phyloP scores from a whole-genome alignment of 139 green algal species.

The Volvox reticuliferus region DNA sequence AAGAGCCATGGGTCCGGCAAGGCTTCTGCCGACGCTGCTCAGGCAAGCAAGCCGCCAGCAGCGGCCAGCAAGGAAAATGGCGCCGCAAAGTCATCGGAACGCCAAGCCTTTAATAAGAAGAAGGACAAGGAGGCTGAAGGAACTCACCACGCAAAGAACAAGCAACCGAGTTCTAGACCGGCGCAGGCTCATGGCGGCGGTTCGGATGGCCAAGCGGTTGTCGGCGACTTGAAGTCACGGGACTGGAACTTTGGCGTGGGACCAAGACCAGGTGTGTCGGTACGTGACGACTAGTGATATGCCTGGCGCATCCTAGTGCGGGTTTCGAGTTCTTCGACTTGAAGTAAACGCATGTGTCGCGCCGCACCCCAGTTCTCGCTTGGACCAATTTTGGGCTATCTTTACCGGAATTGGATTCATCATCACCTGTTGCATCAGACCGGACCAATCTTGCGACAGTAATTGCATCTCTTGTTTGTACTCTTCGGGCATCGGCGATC shows the following conservation, averaged over 20 bases:
- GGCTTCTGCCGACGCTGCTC: background rate
- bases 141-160: background rate
- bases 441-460: no score
- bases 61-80: constrained; percentile 25
- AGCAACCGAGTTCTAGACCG: background rate
- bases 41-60: constrained; percentile 31
- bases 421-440: no score
- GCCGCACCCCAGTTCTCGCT: no score
- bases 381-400: no score
- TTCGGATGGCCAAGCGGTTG: background rate
- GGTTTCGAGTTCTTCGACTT: no score
- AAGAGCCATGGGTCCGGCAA: background rate
- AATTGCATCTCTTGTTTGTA: no score
- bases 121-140: background rate
- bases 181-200: background rate
- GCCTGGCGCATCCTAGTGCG: no score
- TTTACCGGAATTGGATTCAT: no score
- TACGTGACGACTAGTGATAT: background rate
- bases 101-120: background rate
- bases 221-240: constrained; percentile 36
- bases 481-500: no score
- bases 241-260: constrained; percentile 74
- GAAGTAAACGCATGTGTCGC: no score
- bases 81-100: background rate
- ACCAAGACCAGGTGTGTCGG: constrained; percentile 65